phyloP scores from a whole-genome alignment of 371 early-diverging fungal species.

The Astathelohania contejeani region DNA sequence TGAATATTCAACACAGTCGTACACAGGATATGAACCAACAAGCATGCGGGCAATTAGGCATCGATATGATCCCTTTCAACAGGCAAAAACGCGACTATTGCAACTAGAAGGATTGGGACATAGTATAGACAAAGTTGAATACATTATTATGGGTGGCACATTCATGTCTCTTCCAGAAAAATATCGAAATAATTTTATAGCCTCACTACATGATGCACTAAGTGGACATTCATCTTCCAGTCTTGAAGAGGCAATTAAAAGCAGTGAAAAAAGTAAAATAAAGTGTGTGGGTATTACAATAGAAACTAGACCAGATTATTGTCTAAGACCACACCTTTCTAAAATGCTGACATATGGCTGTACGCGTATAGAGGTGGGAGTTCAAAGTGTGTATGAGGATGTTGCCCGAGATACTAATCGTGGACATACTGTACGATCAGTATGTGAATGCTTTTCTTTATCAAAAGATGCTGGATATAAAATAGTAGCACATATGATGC shows the following conservation, averaged over 20 bases:
- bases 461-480: conserved; percentile 98
- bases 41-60: conserved; percentile 98
- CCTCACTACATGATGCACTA: conserved; percentile 85
- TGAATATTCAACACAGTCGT: conserved; percentile 98
- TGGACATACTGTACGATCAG: conserved; percentile 95
- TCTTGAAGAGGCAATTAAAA: conserved; percentile 75
- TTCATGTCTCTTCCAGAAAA: conserved; percentile 89
- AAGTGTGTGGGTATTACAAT: conserved; percentile 99
- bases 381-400: conserved; percentile 98
- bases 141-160: conserved; percentile 98
- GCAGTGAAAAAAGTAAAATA: conserved; percentile 77
- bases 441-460: conserved; percentile 82
- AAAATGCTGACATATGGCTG: conserved; percentile 98
- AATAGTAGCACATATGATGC: conserved; percentile 99
- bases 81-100: conserved; percentile 78
- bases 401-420: conserved; percentile 95
- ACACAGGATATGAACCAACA: conserved; percentile 99
- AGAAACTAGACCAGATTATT: conserved; percentile 97
- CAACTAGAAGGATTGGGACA: conserved; percentile 88
- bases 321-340: conserved; percentile 80
- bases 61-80: conserved; percentile 92
- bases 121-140: conserved; percentile 90
- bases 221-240: conserved; percentile 67
- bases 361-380: conserved; percentile 95
- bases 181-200: conserved; percentile 89